Conservation (phyloP, 768 basidiomycete species). For the Chalciporus piperatus region DNA sequence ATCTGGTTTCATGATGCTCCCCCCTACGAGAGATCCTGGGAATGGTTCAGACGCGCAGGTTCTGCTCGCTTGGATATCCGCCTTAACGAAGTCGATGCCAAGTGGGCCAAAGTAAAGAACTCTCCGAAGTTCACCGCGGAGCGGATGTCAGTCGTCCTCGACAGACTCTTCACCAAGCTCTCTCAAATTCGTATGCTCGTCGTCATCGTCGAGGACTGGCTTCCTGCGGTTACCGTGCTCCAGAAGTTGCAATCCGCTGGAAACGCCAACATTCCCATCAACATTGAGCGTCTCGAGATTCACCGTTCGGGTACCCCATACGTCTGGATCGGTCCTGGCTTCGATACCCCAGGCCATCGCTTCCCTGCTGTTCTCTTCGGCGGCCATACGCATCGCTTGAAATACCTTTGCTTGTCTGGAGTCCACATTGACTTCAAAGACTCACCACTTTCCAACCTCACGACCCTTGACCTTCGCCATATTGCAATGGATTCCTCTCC, state of each 20-base stretch:
- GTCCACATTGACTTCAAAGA: slow-evolving; percentile 59
- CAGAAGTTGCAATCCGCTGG: slow-evolving; percentile 44
- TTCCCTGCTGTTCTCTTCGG: slow-evolving; percentile 50
- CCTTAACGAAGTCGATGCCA: slow-evolving; percentile 43
- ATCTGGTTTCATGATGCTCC: slow-evolving; percentile 59
- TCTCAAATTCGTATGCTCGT: slow-evolving; percentile 59
- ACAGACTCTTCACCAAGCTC: slow-evolving; percentile 50
- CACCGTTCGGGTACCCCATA: slow-evolving; percentile 54
- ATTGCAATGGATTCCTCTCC: slow-evolving; percentile 55
- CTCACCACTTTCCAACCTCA: slow-evolving; percentile 50
- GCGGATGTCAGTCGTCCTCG: slow-evolving; percentile 48
- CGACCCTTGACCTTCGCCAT: slow-evolving; percentile 61
- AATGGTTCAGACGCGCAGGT: slow-evolving; percentile 59
- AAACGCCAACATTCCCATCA: slow-evolving; percentile 34
- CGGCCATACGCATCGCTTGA: slow-evolving; percentile 41
- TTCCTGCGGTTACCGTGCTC: slow-evolving; percentile 49
- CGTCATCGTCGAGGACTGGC: slow-evolving; percentile 55
- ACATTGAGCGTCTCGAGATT: slow-evolving; percentile 62
- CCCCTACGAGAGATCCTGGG: slow-evolving; percentile 48
- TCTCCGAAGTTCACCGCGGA: slow-evolving; percentile 37
- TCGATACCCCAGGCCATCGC: slow-evolving; percentile 33
- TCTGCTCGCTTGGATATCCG: slow-evolving; percentile 57
- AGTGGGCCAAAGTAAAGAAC: slow-evolving; percentile 24
- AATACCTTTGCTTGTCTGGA: slow-evolving; percentile 54
- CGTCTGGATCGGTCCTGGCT: slow-evolving; percentile 43